A percentile compares a stretch with the other conserved stretches of the same genome.
phyloP scores from a whole-genome alignment of 768 basidiomycete species.

The Mycena indigotica region DNA sequence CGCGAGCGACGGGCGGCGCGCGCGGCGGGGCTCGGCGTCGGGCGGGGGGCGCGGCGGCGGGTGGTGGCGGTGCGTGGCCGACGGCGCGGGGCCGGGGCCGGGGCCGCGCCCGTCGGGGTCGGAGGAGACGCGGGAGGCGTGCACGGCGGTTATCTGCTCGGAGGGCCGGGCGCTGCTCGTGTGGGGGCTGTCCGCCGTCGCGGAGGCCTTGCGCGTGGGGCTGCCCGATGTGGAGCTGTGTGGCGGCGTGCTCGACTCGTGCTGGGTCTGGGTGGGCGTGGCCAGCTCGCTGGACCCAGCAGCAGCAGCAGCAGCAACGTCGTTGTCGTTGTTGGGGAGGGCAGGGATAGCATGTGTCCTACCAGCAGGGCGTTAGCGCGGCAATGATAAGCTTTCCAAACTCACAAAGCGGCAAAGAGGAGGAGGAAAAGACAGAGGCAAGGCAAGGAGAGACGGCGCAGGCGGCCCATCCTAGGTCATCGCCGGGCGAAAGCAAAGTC shows the following conservation, averaged over 20 bases:
- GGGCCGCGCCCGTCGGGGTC: too few relatives aligned
- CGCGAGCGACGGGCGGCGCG: background rate
- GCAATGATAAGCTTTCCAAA: background rate
- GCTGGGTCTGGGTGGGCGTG: background rate
- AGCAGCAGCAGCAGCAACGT: background rate
- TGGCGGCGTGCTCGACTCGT: too few relatives aligned
- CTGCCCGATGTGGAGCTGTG: too few relatives aligned
- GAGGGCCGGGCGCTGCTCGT: too few relatives aligned
- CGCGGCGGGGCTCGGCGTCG: constrained; percentile 31
- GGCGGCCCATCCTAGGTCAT: background rate
- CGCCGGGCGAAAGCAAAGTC: background rate
- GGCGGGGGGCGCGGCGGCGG: constrained; percentile 24
- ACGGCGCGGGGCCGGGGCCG: constrained; percentile 13
- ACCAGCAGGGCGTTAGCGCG: background rate
- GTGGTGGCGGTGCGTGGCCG: constrained; percentile 6
- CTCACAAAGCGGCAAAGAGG: background rate
- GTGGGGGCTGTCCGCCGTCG: too few relatives aligned
- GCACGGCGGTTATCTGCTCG: too few relatives aligned
- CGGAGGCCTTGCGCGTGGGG: too few relatives aligned
- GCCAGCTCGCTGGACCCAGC: background rate
- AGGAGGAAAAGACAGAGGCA: background rate
- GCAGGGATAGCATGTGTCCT: constrained; percentile 4
- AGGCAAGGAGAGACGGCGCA: constrained; percentile 6
- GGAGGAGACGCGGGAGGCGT: too few relatives aligned
- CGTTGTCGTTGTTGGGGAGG: constrained; percentile 3